A percentile compares a stretch with the other conserved stretches of the same genome.
phyloP scores from a whole-genome alignment of 345 rosid species.

The Physaria fendleri region DNA sequence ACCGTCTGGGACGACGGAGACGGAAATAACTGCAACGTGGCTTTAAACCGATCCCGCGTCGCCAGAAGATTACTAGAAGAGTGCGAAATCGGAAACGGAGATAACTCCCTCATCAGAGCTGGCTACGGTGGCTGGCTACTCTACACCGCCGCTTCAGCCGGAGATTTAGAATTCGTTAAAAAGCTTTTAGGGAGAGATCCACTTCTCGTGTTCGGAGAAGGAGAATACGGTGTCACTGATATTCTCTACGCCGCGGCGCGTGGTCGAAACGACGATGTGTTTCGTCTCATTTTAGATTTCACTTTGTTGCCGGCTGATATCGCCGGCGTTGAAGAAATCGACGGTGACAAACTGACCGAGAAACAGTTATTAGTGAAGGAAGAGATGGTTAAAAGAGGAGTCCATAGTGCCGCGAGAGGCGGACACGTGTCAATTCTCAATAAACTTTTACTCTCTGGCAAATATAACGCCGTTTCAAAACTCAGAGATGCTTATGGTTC shows the following conservation, averaged over 20 bases:
- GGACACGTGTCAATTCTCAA: constrained; percentile 69
- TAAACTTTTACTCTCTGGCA: constrained; percentile 38
- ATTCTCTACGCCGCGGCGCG: constrained; percentile 77
- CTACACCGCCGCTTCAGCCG: constrained; percentile 93
- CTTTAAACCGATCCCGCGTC: constrained; percentile 62
- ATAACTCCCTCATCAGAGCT: constrained; percentile 67
- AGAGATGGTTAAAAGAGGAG: constrained; percentile 80
- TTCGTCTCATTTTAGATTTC: constrained; percentile 49
- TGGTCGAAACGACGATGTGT: constrained; percentile 61
- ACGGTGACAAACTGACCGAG: constrained; percentile 32
- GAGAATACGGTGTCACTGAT: constrained; percentile 91
- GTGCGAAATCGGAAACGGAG: constrained; percentile 53
- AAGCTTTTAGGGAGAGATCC: constrained; percentile 67
- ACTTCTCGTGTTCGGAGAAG: constrained; percentile 89
- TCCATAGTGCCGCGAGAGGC: constrained; percentile 85
- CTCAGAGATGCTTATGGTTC: constrained; percentile 62
- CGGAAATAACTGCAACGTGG: constrained; percentile 50
- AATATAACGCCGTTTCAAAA: constrained; percentile 36
- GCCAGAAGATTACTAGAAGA: constrained; percentile 57
- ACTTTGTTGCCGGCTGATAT: constrained; percentile 32
- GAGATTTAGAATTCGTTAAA: constrained; percentile 64
- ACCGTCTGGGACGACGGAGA: constrained; percentile 94
- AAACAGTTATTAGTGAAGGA: constrained; percentile 37
- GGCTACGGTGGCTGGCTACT: constrained; percentile 97
- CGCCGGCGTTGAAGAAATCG: constrained; percentile 26